phyloP scores from a whole-genome alignment of 2,329 filamentous ascomycete species.

The Phyllosticta citrichinensis region DNA sequence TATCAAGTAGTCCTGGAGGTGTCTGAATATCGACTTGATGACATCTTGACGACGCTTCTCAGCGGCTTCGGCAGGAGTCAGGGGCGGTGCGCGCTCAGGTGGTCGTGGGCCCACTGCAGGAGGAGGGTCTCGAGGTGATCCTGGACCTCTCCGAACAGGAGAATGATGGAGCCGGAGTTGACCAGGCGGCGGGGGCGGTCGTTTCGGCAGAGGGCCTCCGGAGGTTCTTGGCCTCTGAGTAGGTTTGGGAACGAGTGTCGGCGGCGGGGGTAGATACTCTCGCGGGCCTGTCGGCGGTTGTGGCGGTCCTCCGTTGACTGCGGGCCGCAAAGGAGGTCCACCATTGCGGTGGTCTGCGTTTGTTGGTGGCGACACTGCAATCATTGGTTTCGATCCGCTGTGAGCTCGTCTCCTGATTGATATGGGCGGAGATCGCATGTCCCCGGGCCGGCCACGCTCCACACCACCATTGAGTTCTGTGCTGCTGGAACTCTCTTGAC shows the following conservation, averaged over 20 bases:
- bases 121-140: neutral
- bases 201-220: neutral
- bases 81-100: slow-evolving; percentile 9
- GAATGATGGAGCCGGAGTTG: neutral
- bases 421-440: slow-evolving; percentile 3
- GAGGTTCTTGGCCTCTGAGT: neutral
- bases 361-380: slow-evolving; percentile 6
- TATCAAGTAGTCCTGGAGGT: slow-evolving; percentile 68
- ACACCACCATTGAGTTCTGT: neutral
- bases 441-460: neutral
- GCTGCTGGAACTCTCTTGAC: neutral
- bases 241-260: neutral
- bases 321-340: neutral
- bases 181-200: neutral
- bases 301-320: neutral
- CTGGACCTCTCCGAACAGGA: neutral
- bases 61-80: slow-evolving; percentile 17
- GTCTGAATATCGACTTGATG: slow-evolving; percentile 57
- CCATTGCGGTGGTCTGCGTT: neutral
- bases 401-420: slow-evolving; percentile 4
- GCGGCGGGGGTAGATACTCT: neutral
- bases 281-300: neutral
- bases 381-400: slow-evolving; percentile 1
- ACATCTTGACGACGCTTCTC: slow-evolving; percentile 22
- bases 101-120: neutral